Conservation (phyloP, 495 filamentous ascomycete genomes). For the Aspergillus sclerotioniger region DNA sequence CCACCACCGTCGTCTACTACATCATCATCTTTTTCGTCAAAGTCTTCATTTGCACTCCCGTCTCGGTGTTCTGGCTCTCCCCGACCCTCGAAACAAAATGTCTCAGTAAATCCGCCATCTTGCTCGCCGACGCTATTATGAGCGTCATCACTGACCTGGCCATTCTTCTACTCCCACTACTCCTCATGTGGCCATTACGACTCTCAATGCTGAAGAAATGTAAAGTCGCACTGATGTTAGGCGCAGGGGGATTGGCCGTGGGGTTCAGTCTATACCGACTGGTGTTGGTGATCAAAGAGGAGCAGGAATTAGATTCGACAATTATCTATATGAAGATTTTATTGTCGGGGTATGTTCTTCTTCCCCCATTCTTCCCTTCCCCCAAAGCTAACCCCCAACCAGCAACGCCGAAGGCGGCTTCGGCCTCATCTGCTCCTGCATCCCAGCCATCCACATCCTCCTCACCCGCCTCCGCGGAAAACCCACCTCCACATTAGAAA, state of each 20-base stretch:
- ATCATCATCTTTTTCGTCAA: conserved; percentile 30
- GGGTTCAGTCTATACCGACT: conserved; percentile 33
- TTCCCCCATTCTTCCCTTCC: not conserved
- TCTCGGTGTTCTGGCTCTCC: conserved; percentile 29
- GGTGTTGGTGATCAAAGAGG: conserved; percentile 20
- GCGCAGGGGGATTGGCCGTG: conserved; percentile 32
- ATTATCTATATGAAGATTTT: not conserved
- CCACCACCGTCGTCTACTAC: conserved; percentile 30
- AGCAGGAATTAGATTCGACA: not conserved
- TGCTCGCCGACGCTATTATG: conserved; percentile 31
- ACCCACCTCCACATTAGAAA: not conserved
- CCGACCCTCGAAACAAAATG: conserved; percentile 16
- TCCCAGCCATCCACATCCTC: not conserved
- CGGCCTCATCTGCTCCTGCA: conserved; percentile 4
- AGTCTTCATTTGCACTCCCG: conserved; percentile 32
- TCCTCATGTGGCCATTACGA: conserved; percentile 30
- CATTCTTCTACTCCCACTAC: conserved; percentile 33
- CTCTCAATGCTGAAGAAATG: conserved; percentile 30
- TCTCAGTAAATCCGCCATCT: conserved; percentile 27
- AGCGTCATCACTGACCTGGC: conserved; percentile 33
- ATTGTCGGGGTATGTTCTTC: not conserved
- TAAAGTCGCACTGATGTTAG: conserved; percentile 26
- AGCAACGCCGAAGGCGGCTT: conserved; percentile 1
- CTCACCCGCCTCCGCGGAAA: not conserved
- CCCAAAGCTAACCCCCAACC: not conserved